Evolutionary conservation across 106 monocot species (phyloP), one percentile per base, ranked within the genome.

Genomic region (Dendrobium catenatum): DNA sequence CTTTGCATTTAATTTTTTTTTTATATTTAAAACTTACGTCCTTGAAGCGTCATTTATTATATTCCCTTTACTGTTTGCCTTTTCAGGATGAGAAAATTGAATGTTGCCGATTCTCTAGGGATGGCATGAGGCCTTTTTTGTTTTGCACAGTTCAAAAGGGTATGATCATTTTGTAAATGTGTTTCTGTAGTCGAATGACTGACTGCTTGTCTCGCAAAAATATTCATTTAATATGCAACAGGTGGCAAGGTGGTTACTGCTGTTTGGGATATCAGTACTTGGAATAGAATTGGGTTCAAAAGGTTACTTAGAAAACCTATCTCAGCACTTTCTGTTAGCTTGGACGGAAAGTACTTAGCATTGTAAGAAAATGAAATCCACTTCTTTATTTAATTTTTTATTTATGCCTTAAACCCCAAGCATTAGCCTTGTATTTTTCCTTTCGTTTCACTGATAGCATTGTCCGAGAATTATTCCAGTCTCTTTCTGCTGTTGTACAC

Each of bases 21-120:
- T 49, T 49, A 76, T 76, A 17, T 49, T 48, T 49, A 11, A 15
- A 51, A 0, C 13, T 43, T 75, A 2, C 20, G 43, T 42, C 20
- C 4, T 10, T 76, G 49, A 76, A 29, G 76, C 7, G 49, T 76
- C 10, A 55, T 40, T 11, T 22, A 13, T 51, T 51, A 68, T 66
- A 75, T 51, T 78, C 18, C 0, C 37, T 70, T 51, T 76, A 48
- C 24, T 43, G 24, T 76, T 49, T 49, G 11, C 22, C 33, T 56
- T 80, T 80, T 42, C 76, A 97, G 97, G 91, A 94, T 89, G 97
- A 97, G 84, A 97, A 89, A 84, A 91, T 97, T 68, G 94, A 97
- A 87, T 97, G 94, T 78, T 97, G 96, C 81, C 85, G 96, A 54
- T 97, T 97, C 88, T 97, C 96, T 86, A 89, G 89, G 61, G 96